phyloP scores from a whole-genome alignment of 2,329 filamentous ascomycete species.

The Venturia effusa region DNA sequence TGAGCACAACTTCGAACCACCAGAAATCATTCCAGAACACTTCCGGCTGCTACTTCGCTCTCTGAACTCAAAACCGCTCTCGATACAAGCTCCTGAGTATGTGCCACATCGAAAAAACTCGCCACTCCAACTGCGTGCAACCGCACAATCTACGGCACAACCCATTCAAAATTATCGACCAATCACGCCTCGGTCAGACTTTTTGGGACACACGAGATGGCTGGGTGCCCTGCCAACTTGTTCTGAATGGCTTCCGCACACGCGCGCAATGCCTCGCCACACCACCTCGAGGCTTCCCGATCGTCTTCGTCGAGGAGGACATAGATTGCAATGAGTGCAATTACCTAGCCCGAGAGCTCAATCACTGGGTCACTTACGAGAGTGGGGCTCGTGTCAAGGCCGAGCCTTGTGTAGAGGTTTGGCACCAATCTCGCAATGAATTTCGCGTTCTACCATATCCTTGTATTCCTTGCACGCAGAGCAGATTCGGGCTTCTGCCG shows the following conservation, averaged over 20 bases:
- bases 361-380: background rate
- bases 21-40: too few species aligned
- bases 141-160: background rate
- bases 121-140: background rate
- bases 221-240: background rate
- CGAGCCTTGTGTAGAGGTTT: background rate
- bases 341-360: background rate
- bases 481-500: background rate
- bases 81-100: too few species aligned
- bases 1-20: too few species aligned
- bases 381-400: background rate
- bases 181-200: background rate
- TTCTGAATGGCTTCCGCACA: background rate
- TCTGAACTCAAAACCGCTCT: too few species aligned
- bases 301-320: background rate
- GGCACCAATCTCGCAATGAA: background rate
- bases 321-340: background rate
- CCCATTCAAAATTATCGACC: background rate
- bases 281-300: background rate
- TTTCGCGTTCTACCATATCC: background rate
- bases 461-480: background rate
- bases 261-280: background rate
- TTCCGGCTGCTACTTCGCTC: too few species aligned
- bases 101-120: background rate
- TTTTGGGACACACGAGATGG: background rate